Percentiles rank a stretch among this genome's conserved stretches.
Evolutionary conservation across 2,329 filamentous ascomycete genomes (phyloP).

Genomic region (Colletotrichum magnum): DNA sequence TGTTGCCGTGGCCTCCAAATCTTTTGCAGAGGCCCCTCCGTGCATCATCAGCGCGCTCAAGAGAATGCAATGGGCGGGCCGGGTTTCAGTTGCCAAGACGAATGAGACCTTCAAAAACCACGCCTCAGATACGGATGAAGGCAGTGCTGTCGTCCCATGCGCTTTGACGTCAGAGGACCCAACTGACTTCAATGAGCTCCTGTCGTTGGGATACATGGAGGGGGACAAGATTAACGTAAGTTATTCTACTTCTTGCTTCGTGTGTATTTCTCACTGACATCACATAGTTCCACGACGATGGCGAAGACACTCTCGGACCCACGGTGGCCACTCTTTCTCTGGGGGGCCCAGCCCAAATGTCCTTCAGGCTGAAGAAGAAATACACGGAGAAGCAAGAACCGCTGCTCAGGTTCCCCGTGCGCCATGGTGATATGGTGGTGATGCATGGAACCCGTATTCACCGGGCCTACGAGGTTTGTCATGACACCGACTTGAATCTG

Average conservation of each 20-base stretch:
- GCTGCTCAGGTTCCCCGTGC: constrained; percentile 59
- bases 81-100: constrained; percentile 53
- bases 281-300: constrained; percentile 75
- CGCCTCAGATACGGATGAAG: neutral
- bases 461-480: constrained; percentile 66
- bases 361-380: constrained; percentile 66
- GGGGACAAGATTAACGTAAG: constrained; percentile 69
- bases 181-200: constrained; percentile 73
- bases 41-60: constrained; percentile 65
- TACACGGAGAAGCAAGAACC: constrained; percentile 23
- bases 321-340: constrained; percentile 74
- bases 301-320: constrained; percentile 73
- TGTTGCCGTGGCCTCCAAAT: constrained; percentile 65
- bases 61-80: constrained; percentile 69
- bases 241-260: constrained; percentile 9
- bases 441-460: constrained; percentile 75
- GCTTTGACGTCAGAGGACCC: constrained; percentile 46
- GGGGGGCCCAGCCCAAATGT: constrained; percentile 71
- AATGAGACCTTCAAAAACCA: constrained; percentile 38
- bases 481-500: neutral
- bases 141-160: neutral
- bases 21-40: constrained; percentile 63
- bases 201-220: constrained; percentile 75
- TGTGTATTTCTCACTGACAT: neutral
- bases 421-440: constrained; percentile 75